phyloP scores from a whole-genome alignment of 2,329 filamentous ascomycete species.

The Beauveria asiatica region DNA sequence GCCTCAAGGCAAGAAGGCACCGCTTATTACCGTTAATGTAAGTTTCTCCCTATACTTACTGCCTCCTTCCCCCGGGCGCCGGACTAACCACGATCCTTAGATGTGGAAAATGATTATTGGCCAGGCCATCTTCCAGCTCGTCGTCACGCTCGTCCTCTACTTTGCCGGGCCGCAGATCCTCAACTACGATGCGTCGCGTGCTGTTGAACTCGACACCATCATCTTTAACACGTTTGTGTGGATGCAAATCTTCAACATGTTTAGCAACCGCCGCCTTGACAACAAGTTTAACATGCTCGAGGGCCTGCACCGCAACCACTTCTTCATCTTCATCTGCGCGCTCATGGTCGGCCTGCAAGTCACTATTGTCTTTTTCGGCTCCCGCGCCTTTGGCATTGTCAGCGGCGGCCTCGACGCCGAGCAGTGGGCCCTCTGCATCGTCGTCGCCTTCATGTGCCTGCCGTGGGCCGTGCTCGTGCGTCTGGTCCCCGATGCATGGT shows the following conservation, averaged over 20 bases:
- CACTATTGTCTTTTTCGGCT: constrained; percentile 77
- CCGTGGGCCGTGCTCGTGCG: constrained; percentile 68
- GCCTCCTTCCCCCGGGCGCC: not conserved
- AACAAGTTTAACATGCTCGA: constrained; percentile 86
- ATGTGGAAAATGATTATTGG: constrained; percentile 63
- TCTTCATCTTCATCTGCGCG: constrained; percentile 71
- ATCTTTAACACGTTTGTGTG: constrained; percentile 65
- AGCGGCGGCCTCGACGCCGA: constrained; percentile 46
- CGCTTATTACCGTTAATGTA: constrained; percentile 57
- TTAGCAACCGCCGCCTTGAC: constrained; percentile 78
- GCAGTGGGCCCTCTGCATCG: constrained; percentile 78
- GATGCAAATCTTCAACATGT: constrained; percentile 71
- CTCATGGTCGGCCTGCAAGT: constrained; percentile 80
- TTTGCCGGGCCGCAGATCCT: constrained; percentile 52
- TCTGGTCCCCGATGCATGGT: constrained; percentile 56
- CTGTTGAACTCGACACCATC: constrained; percentile 46
- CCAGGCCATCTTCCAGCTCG: constrained; percentile 52
- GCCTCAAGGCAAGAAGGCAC: constrained; percentile 54
- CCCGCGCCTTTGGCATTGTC: constrained; percentile 61
- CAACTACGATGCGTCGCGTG: constrained; percentile 34
- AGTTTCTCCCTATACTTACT: not conserved
- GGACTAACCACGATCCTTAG: not conserved
- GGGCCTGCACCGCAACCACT: constrained; percentile 67
- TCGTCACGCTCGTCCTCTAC: constrained; percentile 50
- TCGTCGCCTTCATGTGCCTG: constrained; percentile 66